Percentiles rank a stretch among this genome's conserved stretches.
phyloP scores from a whole-genome alignment of 2,329 filamentous ascomycete species.

The Achaetomium macrosporum region DNA sequence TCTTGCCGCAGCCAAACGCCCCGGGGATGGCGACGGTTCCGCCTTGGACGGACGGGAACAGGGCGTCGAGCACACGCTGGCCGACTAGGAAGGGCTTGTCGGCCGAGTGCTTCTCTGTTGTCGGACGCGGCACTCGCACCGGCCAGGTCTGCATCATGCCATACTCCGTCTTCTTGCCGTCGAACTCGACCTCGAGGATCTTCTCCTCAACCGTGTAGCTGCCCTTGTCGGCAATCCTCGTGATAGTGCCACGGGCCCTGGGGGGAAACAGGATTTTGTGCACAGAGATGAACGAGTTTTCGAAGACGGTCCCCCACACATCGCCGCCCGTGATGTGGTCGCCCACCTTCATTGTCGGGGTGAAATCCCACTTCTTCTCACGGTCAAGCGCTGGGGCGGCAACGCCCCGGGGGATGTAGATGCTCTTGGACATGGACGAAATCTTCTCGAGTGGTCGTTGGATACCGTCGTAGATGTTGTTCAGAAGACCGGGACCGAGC shows the following conservation, averaged over 20 bases:
- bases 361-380: constrained; percentile 94
- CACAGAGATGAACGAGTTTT: constrained; percentile 90
- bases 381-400: constrained; percentile 81
- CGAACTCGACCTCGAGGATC: constrained; percentile 92
- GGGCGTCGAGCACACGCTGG: constrained; percentile 89
- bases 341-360: constrained; percentile 82
- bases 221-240: constrained; percentile 80
- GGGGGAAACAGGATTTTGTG: constrained; percentile 93
- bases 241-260: constrained; percentile 85
- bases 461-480: constrained; percentile 99
- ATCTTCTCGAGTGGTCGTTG: constrained; percentile 90
- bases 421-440: constrained; percentile 69
- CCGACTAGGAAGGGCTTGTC: constrained; percentile 91
- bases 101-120: constrained; percentile 85
- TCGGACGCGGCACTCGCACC: constrained; percentile 88
- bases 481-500: constrained; percentile 91
- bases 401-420: constrained; percentile 97
- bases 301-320: constrained; percentile 88
- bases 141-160: constrained; percentile 99
- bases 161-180: constrained; percentile 89
- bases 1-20: constrained; percentile 98
- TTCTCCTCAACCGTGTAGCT: constrained; percentile 92
- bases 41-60: constrained; percentile 94
- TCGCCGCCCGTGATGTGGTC: constrained; percentile 97
- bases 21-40: constrained; percentile 97